Evolutionary conservation across 176 grass and related monocot genomes (phyloP), one percentile per base, ranked within the genome.

Genomic region (Rhynchospora breviuscula): DNA sequence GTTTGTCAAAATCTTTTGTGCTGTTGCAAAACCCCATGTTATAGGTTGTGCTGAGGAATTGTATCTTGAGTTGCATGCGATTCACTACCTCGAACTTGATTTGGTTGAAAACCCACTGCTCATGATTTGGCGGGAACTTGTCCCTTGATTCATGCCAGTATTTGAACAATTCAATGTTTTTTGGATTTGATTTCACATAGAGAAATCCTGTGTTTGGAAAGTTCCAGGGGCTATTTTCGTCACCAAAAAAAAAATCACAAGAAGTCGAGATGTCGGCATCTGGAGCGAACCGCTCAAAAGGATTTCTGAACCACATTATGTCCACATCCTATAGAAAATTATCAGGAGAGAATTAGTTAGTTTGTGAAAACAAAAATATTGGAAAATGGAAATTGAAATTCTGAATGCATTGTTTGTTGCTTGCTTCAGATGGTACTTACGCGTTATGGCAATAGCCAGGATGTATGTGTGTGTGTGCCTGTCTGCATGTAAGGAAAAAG

Each of bases 221-320:
- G 79, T 97, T 97, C 6, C 81, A 40, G 22, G 88, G 68, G 80
- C 45, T 91, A 58, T 87, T 86, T 2, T 90, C 83, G 4, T 91
- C 87, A 3, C 92, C 90, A 51, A 87, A 86, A 83, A 79, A 97
- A 60, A 88, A 87, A 89, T 97, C 94, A 22, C 92, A 92, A 45
- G 94, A 89, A 0, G 90, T 87, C 63, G 86, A 87, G 65, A 92
- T 89, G 80, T 97, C 88, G 19, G 88, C 88, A 23, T 88, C 88
- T 66, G 81, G 83, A 0, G 92, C 88, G 79, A 97, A 85, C 59
- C 83, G 80, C 75, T 88, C 83, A 22, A 97, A 92, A 0, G 94
- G 92, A 83, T 94, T 72, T 6, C 94, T 79, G 78, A 97, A 94
- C 94, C 94, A 97, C 31, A 97, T 63, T 19, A 97, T 84, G 82